These are phyloP conservation scores for Monascus purpureus DNA, from an alignment of 495 filamentous ascomycete species.

Conservation along the genomic window DNA sequence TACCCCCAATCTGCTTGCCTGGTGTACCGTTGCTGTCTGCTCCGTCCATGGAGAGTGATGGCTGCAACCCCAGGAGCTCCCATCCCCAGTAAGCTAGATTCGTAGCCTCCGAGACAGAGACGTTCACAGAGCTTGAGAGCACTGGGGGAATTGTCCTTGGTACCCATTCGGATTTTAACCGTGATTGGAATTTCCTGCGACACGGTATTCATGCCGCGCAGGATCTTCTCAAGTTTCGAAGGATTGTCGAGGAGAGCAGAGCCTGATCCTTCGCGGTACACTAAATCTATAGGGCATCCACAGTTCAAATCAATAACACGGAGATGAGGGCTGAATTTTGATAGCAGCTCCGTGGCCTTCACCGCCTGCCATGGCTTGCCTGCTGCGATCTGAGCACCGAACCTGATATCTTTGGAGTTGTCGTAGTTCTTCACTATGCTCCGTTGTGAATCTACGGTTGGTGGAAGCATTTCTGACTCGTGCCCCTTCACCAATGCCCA, in stretches of 20 bases:
- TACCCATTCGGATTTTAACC: conserved; percentile 88
- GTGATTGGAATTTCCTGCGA: conserved; percentile 80
- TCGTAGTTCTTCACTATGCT: conserved; percentile 57
- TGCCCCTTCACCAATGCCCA: conserved; percentile 93
- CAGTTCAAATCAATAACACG: conserved; percentile 91
- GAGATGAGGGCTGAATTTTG: conserved; percentile 59
- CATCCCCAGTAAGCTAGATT: conserved; percentile 40
- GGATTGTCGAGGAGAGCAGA: conserved; percentile 84
- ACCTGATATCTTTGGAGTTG: conserved; percentile 67
- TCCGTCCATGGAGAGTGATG: conserved; percentile 86
- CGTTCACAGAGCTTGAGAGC: conserved; percentile 70
- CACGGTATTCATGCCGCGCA: conserved; percentile 88
- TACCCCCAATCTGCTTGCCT: conserved; percentile 81
- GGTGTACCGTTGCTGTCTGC: conserved; percentile 88
- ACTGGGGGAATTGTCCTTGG: conserved; percentile 62
- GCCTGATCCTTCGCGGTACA: conserved; percentile 74
- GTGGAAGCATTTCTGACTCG: conserved; percentile 58
- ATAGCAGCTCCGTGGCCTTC: conserved; percentile 73
- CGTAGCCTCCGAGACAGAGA: conserved; percentile 63
- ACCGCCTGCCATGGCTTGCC: conserved; percentile 78
- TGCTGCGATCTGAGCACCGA: conserved; percentile 82
- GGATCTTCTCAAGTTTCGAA: conserved; percentile 76
- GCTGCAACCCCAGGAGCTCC: conserved; percentile 75
- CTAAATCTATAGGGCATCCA: conserved; percentile 89
- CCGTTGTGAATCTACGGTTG: conserved; percentile 31